Percentiles rank a stretch among this genome's conserved stretches.
Conservation (phyloP, 164 flowering plant species). For the Chimonanthus salicifolius region DNA sequence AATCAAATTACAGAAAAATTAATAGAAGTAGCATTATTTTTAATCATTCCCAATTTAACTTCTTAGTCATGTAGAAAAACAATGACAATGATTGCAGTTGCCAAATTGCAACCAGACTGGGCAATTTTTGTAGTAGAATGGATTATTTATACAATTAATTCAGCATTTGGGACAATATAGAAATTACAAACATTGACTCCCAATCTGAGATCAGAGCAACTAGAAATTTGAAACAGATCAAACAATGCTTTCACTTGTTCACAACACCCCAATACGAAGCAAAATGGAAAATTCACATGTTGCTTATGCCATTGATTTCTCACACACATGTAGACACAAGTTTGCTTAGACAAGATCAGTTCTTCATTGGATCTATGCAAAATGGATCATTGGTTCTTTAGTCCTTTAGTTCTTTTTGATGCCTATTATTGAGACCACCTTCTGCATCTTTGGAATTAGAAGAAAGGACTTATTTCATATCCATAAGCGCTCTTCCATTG, state of each 20-base stretch:
- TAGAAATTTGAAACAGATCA: no score
- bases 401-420: no score
- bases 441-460: not conserved
- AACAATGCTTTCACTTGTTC: no score
- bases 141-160: not conserved
- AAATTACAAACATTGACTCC: not conserved
- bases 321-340: not conserved
- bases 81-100: not conserved
- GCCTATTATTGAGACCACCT: not conserved
- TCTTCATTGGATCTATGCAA: not conserved
- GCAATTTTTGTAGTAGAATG: not conserved
- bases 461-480: not conserved
- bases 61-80: not conserved
- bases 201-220: not conserved
- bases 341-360: not conserved
- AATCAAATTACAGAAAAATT: not conserved
- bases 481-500: slow-evolving; percentile 2
- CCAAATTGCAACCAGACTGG: not conserved
- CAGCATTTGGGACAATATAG: not conserved
- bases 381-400: not conserved
- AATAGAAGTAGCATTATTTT: no score
- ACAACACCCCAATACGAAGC: no score
- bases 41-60: not conserved
- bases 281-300: no score
- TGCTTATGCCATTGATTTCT: not conserved